Evolutionary conservation across 2,329 filamentous ascomycete species (phyloP), one percentile per base, ranked within the genome.

Genomic region (Cercospora nicotianae): DNA sequence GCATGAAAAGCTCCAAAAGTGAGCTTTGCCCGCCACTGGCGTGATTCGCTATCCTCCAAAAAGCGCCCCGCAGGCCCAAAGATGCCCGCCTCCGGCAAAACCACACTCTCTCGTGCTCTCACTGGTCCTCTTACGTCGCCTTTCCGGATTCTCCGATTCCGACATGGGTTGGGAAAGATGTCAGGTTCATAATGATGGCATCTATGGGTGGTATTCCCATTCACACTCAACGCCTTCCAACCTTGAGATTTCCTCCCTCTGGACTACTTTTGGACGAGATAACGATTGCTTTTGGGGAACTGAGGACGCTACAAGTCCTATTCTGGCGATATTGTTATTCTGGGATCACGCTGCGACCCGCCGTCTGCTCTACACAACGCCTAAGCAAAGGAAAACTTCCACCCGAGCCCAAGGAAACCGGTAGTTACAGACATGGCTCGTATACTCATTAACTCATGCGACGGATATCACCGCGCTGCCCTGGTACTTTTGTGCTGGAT

Each of bases 401-500:
- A 51, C 18, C 45, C n/a, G 23, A 51, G 33, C 12, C 33, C 33
- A 51, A 51, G 45, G 20, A 53, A 53, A 53, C 48, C 28, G 48
- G 23, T 53, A 28, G 20, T 16, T 16, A 28, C 48, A 53, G 48
- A 28, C 48, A 28, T 53, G 5, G 20, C 12, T 53, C 48, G 48
- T 53, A 53, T 53, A 53, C 48, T 53, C 48, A 53, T 53, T 16
- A 28, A 23, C 3, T 51, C 48, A 13, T 53, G 48, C 48, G 9
- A 23, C 9, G 55, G 55, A 2, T n/a, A 31, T 2, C 18, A 23
- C 28, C 12, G n/a, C 30, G 18, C 31, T 33, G 28, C 16, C 28
- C 55, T 58, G 55, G 55, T 33, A 58, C 55, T 58, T 36, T 58
- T 58, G 30, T 58, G 55, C 55, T 18, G 55, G n/a, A 58, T 13